Base-by-base conservation (phyloP, 176 grass and related monocot genomes). In the Triticum dicoccoides region DNA sequence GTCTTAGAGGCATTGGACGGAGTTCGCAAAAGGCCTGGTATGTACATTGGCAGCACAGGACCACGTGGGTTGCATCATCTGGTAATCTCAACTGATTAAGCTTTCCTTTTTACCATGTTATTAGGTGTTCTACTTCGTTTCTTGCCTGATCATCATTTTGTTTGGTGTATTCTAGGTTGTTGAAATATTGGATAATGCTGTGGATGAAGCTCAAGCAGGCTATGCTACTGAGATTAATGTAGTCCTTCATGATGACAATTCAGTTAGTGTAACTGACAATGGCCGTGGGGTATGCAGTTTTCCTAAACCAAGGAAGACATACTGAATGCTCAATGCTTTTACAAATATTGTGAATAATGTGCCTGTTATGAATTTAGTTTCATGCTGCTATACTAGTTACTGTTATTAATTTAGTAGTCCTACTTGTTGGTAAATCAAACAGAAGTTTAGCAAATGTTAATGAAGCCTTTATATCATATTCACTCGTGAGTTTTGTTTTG, bases 1-100 rank as follows among this genome's bases (percentile, higher is more conserved):
- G 97, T 99, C 51, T 84, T 99, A 80, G 97, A 99, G 91, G 97
- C 94, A 32, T 84, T 99, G 80, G 97, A 99, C 88, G 92, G 94
- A 56, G 97, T 99, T 77, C 89, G 97, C 84, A 99, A 92, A 82
- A 96, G 97, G 84, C 97, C 97, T 88, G 97, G 94, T 52, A 96
- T 99, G 97, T 99, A 99, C 74, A 96, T 99, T 74, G 97, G 97
- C 73, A 99, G 90, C 89, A 99, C 97, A 74, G 97, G 97, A n/a
- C 85, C 94, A 52, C 94, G 97, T 23, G 94, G 97, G 65, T 89
- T 99, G 83, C 97, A 99, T 88, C 97, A 99, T 89, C 73, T 96
- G 97, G 97, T 99, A 94, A 77, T 73, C 25, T 4, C 13, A 74
- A 77, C 20, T 72, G 20, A 83, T 87, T 70, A 71, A 59, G 45